phyloP scores from a whole-genome alignment of 2,329 filamentous ascomycete genomes.

The Cladosporium phlei region DNA sequence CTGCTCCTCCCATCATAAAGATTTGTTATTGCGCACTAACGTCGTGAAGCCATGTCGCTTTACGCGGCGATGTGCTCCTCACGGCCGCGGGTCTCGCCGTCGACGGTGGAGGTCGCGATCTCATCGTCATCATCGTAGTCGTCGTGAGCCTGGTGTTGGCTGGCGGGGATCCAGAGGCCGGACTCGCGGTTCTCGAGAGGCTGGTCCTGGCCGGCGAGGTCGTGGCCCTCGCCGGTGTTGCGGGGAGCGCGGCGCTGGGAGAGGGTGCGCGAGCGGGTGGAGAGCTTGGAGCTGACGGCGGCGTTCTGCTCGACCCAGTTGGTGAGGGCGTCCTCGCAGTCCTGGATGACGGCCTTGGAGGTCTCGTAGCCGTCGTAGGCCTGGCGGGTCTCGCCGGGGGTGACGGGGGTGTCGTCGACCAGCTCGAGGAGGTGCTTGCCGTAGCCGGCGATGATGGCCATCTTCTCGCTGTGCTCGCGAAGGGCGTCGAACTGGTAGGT shows the following conservation, averaged over 20 bases:
- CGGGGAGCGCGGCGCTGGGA: conserved; percentile 73
- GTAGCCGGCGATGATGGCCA: conserved; percentile 94
- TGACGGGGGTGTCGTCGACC: conserved; percentile 93
- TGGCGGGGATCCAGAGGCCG: conserved; percentile 73
- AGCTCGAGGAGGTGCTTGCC: conserved; percentile 98
- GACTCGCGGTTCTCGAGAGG: conserved; percentile 70
- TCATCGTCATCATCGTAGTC: conserved; percentile 64
- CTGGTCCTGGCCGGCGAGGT: conserved; percentile 77
- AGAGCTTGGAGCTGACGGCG: conserved; percentile 80
- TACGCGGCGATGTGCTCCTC: conserved; percentile 38
- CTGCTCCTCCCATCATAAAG: conserved; percentile 10
- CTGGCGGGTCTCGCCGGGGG: conserved; percentile 89
- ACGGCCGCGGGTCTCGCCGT: conserved; percentile 41
- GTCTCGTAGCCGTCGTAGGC: conserved; percentile 98
- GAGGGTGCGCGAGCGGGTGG: conserved; percentile 78
- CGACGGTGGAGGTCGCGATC: conserved; percentile 47
- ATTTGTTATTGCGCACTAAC: not conserved
- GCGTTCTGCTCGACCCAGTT: conserved; percentile 95
- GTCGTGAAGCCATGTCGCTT: not conserved
- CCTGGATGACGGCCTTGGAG: conserved; percentile 97
- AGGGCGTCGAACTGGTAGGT: conserved; percentile 97
- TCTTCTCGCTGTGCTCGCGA: conserved; percentile 95
- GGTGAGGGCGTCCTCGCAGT: conserved; percentile 94
- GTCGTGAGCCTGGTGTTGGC: conserved; percentile 58
- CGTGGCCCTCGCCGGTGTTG: conserved; percentile 66